These are phyloP conservation scores for Pseudopyricularia javanii DNA, from an alignment of 2,329 filamentous ascomycete species.

Conservation along the genomic window DNA sequence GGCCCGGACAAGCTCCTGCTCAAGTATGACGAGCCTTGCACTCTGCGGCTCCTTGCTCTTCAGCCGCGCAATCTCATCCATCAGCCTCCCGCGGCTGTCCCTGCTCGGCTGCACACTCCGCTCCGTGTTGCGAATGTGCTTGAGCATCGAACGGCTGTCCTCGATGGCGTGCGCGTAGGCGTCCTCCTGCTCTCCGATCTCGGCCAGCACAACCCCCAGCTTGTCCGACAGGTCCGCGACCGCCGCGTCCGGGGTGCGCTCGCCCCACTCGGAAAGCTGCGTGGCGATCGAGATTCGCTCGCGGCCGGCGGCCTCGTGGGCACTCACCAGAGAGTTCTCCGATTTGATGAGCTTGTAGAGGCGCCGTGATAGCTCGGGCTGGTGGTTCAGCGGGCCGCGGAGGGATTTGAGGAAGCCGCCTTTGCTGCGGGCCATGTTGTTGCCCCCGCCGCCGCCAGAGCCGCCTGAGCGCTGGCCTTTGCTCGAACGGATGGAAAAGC, in stretches of 20 bases:
- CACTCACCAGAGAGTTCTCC: constrained; percentile 76
- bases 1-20: constrained; percentile 91
- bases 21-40: constrained; percentile 67
- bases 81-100: constrained; percentile 75
- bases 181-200: constrained; percentile 92
- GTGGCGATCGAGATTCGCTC: constrained; percentile 77
- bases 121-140: constrained; percentile 91
- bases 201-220: constrained; percentile 79
- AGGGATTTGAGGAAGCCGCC: constrained; percentile 81
- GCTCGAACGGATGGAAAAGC: constrained; percentile 60
- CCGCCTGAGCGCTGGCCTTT: constrained; percentile 29
- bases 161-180: constrained; percentile 76
- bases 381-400: constrained; percentile 63
- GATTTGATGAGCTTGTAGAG: constrained; percentile 91
- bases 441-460: constrained; percentile 33
- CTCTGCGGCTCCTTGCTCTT: constrained; percentile 89
- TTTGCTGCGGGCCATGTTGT: constrained; percentile 22
- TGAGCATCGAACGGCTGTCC: constrained; percentile 69
- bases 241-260: constrained; percentile 76
- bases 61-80: constrained; percentile 82
- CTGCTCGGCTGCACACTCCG: constrained; percentile 87
- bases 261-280: constrained; percentile 94
- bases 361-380: constrained; percentile 80
- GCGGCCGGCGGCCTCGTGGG: constrained; percentile 72
- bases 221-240: constrained; percentile 91